Base-by-base conservation (phyloP, 257 asterid species). In the Fraxinus anomala region DNA sequence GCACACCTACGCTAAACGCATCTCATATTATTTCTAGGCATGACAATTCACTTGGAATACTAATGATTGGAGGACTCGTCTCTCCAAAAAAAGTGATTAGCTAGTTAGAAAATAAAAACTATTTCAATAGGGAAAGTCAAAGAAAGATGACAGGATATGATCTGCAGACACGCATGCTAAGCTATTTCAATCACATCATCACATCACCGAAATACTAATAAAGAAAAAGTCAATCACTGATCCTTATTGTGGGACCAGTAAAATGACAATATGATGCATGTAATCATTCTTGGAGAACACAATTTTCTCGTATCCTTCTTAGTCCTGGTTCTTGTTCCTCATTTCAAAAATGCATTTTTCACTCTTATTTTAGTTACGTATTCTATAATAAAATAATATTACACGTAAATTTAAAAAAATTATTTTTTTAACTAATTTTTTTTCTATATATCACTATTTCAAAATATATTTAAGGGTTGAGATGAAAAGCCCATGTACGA, bases 121-220 rank as follows among this genome's bases (percentile, higher is more conserved):
- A 59, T 63, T 63, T 63, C 6, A 63, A 11, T 4, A 24, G 36
- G 30, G 36, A 63, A 63, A 63, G 69, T 63, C 36, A 63, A 26
- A 63, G 69, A 63, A 11, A 24, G 19, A 63, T 63, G 12, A 56
- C 59, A 16, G 6, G 79, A 19, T 44, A 77, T 80, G 72, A 80
- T 77, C 74, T 77, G 47, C 24, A 13, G 78, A 71, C 73, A 75
- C 85, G 87, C 87, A 84, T 84, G 87, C 87, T 42, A 80, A 67
- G 10, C 69, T 23, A 26, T 68, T 23, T 31, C 39, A 23, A 68
- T 79, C 81, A 77, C 30, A 79, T 83, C 83, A 79, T 83, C 86
- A 70, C 77, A 83, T 76, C 87, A 77, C 87, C 84, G 84, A 80
- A 83, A 80, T 80, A 66, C 37, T 61, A 28, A 42, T 61, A 36